Evolutionary conservation across 495 filamentous ascomycete genomes (phyloP).

Genomic region (Immersiella caudata): DNA sequence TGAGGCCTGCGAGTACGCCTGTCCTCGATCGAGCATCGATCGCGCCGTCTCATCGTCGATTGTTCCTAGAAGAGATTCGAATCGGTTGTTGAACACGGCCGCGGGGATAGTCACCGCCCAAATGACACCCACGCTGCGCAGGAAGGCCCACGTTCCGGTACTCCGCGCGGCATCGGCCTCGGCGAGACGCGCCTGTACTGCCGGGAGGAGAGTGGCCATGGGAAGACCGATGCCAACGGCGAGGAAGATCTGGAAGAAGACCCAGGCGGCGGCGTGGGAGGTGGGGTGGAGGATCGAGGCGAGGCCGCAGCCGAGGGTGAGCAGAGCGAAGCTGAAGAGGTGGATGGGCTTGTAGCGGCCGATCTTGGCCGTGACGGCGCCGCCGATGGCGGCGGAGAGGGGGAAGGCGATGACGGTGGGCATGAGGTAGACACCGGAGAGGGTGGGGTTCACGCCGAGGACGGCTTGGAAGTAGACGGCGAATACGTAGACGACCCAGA

Average conservation of each 20-base stretch:
- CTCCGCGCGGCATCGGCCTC: slow-evolving; percentile 46
- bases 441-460: slow-evolving; percentile 31
- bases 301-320: slow-evolving; percentile 47
- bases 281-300: slow-evolving; percentile 37
- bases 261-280: slow-evolving; percentile 8
- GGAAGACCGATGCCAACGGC: slow-evolving; percentile 40
- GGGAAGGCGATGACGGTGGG: slow-evolving; percentile 40
- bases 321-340: slow-evolving; percentile 40
- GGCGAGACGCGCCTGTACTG: slow-evolving; percentile 41
- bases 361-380: slow-evolving; percentile 42
- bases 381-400: slow-evolving; percentile 36
- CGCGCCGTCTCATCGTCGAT: slow-evolving; percentile 33
- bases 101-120: slow-evolving; percentile 56
- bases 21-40: slow-evolving; percentile 24
- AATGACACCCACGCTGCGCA: slow-evolving; percentile 51
- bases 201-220: slow-evolving; percentile 39
- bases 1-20: slow-evolving; percentile 31
- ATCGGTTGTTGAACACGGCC: slow-evolving; percentile 53
- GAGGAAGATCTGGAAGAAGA: slow-evolving; percentile 21
- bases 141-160: slow-evolving; percentile 50
- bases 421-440: slow-evolving; percentile 45
- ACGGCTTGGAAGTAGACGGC: slow-evolving; percentile 56
- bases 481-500: slow-evolving; percentile 50
- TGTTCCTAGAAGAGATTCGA: slow-evolving; percentile 21
- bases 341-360: slow-evolving; percentile 53